Base-by-base conservation (phyloP, 768 basidiomycete genomes). In the Pilatotrama ljubarskyi region DNA sequence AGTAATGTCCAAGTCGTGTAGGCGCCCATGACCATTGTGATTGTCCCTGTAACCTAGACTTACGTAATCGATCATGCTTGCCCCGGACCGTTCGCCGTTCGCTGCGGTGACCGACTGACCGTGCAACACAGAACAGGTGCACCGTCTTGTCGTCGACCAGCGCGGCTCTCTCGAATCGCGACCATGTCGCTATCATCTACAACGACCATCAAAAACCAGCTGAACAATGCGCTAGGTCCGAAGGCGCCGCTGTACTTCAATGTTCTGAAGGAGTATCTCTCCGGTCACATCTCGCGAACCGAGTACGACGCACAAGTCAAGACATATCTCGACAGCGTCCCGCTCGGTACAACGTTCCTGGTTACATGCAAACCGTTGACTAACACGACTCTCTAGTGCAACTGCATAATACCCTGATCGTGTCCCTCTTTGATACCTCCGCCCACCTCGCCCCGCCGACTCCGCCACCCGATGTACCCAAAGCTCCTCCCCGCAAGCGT, bases 391-490 rank as follows among this genome's bases (percentile, higher is more conserved):
- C 1, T 13, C 4, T 51, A 87, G 88, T 91, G 26, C 90, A 91
- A 72, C 75, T 92, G 2, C 91, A 93, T 69, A 93, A 93, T 72
- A 85, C 91, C 11, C 78, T 93, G 32, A 85, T 93, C 36, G 91
- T 93, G 29, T 91, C 91, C 2, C 73, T 93, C 15, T 90, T 93
- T 62, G 90, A 91, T 72, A 87, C 88, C 22, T 89, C 90, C 1
- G 83, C 84, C 0, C 84, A 87, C 64, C 84, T 86, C 64, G 82
- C 87, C 41, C 84, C 84, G 2, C 82, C 83, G 0, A 85, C 88
- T 0, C 84, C 86, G 8, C 87, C 88, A 1, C 80, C 81, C n/a
- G 75, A 86, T 38, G 69, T 77, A 1, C 81, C 87, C 9, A 88
- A 88, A 65, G 81, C 80, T 6, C 82, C 85, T 13, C 76, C 82